Percentiles rank a stretch among this genome's conserved stretches.
Evolutionary conservation across 139 green algal species (phyloP).

Genomic region (Chlamydomonas sp.): DNA sequence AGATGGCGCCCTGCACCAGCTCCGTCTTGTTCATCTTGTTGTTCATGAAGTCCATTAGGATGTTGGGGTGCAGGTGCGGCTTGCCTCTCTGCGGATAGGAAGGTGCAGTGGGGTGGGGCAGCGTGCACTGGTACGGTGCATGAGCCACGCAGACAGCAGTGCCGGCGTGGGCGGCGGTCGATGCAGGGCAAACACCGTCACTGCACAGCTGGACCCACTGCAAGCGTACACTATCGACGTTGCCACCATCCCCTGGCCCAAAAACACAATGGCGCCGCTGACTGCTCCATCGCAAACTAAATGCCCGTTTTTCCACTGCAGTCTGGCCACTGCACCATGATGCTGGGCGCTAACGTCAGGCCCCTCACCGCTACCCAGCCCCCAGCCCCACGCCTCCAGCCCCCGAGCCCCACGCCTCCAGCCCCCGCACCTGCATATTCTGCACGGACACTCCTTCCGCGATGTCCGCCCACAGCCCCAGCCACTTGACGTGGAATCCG

Average conservation of each 20-base stretch:
- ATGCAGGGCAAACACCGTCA: too few species aligned
- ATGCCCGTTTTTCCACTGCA: too few species aligned
- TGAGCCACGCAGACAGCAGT: too few species aligned
- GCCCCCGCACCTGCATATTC: conserved; percentile 41
- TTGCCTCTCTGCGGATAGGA: conserved; percentile 44
- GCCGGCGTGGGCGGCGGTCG: too few species aligned
- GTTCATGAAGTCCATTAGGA: conserved; percentile 43
- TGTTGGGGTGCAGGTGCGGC: conserved; percentile 26
- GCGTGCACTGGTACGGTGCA: not conserved
- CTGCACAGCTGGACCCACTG: too few species aligned
- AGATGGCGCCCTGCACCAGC: conserved; percentile 58
- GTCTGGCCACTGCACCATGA: too few species aligned
- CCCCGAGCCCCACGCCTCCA: not conserved
- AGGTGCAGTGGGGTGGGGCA: not conserved
- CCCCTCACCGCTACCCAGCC: not conserved
- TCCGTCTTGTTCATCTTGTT: conserved; percentile 54
- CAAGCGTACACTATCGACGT: too few species aligned
- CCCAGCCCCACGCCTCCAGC: too few species aligned
- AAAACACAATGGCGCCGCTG: too few species aligned
- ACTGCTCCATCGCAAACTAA: too few species aligned
- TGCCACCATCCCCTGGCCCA: too few species aligned
- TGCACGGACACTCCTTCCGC: conserved; percentile 53
- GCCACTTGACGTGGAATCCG: conserved; percentile 61
- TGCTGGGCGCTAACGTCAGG: too few species aligned
- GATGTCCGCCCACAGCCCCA: conserved; percentile 58